Conservation (phyloP, 805 yeast genomes). For the Wickerhamomyces sydowiorum region DNA sequence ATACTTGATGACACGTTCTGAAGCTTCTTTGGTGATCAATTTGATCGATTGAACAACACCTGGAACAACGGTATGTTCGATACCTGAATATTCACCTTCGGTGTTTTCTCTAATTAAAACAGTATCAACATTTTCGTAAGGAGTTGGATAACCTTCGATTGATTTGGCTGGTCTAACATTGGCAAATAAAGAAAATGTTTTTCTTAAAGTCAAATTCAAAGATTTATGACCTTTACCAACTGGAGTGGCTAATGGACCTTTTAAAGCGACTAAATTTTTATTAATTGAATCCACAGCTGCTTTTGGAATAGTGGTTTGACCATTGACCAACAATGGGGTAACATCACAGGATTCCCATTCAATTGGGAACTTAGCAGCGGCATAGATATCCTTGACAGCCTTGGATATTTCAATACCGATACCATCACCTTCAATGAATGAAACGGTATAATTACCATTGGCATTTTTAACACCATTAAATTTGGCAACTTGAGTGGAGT, state of each 20-base stretch:
- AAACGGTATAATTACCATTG: constrained; percentile 86
- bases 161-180: constrained; percentile 97
- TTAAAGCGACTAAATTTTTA: constrained; percentile 89
- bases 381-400: constrained; percentile 87
- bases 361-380: constrained; percentile 92
- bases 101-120: constrained; percentile 98
- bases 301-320: constrained; percentile 89
- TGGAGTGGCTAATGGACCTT: constrained; percentile 98
- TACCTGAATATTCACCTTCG: constrained; percentile 99
- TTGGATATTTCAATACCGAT: constrained; percentile 94
- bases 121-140: constrained; percentile 74
- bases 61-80: constrained; percentile 95
- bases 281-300: constrained; percentile 90
- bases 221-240: constrained; percentile 98
- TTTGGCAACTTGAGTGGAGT: constrained; percentile 52
- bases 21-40: constrained; percentile 92
- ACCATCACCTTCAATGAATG: constrained; percentile 98
- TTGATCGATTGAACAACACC: constrained; percentile 98
- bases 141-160: constrained; percentile 89
- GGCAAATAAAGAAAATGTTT: constrained; percentile 94
- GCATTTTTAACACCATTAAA: constrained; percentile 59
- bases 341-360: constrained; percentile 98
- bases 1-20: constrained; percentile 93
- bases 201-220: constrained; percentile 93
- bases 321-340: constrained; percentile 86